phyloP scores from a whole-genome alignment of 352 stramenopile genomes.

The Globisporangium sylvaticum region DNA sequence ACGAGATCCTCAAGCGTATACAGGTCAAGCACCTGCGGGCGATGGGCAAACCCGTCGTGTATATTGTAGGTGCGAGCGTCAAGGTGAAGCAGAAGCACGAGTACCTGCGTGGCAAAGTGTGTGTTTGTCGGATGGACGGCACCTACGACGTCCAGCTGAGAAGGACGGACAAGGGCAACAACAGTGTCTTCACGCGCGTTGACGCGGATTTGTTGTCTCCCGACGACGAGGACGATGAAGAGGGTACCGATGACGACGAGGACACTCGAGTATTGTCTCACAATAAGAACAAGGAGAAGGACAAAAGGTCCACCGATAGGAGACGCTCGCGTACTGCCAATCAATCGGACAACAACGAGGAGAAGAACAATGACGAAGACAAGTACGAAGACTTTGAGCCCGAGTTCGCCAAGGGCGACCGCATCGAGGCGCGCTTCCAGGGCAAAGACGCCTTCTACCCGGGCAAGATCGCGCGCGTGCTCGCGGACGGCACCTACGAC shows the following conservation, averaged over 20 bases:
- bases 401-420: constrained; percentile 52
- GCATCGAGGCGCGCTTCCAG: constrained; percentile 61
- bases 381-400: constrained; percentile 38
- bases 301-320: constrained; percentile 9
- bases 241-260: constrained; percentile 13
- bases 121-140: constrained; percentile 36
- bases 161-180: constrained; percentile 7
- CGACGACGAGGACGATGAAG: constrained; percentile 32
- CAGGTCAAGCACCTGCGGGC: constrained; percentile 19
- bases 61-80: constrained; percentile 32
- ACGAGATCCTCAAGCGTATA: constrained; percentile 40
- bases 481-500: constrained; percentile 52
- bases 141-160: constrained; percentile 50
- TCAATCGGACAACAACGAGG: constrained; percentile 18
- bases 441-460: constrained; percentile 43
- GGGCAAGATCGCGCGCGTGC: constrained; percentile 44
- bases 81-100: constrained; percentile 52
- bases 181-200: constrained; percentile 32
- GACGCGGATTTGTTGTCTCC: constrained; percentile 38
- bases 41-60: constrained; percentile 29
- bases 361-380: constrained; percentile 18
- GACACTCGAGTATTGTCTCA: neutral
- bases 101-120: constrained; percentile 47
- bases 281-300: neutral
- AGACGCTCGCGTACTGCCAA: neutral